A percentile compares a stretch with the other conserved stretches of the same genome.
Evolutionary conservation across 179 eudicot species (phyloP).

Genomic region (Silene noctiflora): DNA sequence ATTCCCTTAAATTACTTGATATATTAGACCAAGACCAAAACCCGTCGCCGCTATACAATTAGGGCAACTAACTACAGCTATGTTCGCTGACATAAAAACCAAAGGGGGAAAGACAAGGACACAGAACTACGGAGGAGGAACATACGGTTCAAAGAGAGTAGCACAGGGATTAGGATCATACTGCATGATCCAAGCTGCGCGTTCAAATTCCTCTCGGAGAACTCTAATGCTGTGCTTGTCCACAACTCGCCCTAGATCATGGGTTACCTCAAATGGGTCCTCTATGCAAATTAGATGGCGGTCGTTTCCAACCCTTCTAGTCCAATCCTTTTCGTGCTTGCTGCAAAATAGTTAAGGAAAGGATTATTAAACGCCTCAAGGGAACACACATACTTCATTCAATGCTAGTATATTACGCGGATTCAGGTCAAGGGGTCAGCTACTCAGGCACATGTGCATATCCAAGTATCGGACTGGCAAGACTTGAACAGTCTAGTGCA

Average conservation of each 20-base stretch:
- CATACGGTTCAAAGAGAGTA: conserved; percentile 63
- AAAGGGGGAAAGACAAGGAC: not conserved
- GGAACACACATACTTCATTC: too few species aligned
- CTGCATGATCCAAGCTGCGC: conserved; percentile 90
- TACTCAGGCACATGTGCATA: too few species aligned
- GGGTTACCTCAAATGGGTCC: conserved; percentile 84
- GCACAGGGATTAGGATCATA: conserved; percentile 66
- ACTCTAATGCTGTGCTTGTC: conserved; percentile 85
- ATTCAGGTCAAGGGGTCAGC: too few species aligned
- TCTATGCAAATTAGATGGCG: conserved; percentile 98
- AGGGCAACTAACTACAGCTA: conserved; percentile 21
- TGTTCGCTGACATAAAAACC: conserved; percentile 11
- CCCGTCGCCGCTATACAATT: conserved; percentile 27
- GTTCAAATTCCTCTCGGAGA: conserved; percentile 88
- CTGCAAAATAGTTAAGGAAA: conserved; percentile 30
- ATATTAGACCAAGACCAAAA: conserved; percentile 15
- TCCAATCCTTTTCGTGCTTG: conserved; percentile 91
- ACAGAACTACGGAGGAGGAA: conserved; percentile 27
- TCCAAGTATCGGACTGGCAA: too few species aligned
- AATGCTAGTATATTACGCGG: too few species aligned
- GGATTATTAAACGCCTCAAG: too few species aligned
- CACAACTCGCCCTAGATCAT: conserved; percentile 94
- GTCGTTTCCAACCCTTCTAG: conserved; percentile 87
- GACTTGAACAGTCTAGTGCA: too few species aligned
- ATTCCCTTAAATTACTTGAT: conserved; percentile 14